phyloP scores from a whole-genome alignment of 169 alveolate species.

The Toxoplasma gondii region DNA sequence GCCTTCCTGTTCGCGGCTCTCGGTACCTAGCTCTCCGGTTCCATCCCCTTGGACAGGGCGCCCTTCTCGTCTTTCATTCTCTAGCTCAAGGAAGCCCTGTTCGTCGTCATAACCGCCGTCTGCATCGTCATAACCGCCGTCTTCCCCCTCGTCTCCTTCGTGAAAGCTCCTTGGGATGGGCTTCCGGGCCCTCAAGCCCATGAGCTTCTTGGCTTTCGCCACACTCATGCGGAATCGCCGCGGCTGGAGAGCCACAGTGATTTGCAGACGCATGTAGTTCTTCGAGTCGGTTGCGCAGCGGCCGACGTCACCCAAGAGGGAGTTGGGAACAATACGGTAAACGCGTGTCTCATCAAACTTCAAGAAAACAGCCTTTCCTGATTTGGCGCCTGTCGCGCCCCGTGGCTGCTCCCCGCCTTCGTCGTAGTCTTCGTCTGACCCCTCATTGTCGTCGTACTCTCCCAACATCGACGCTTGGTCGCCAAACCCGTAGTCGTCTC shows the following conservation, averaged over 20 bases:
- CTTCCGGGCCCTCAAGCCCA: constrained; percentile 1
- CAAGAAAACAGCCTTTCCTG: background rate
- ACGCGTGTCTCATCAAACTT: constrained; percentile 10
- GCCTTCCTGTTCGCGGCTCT: background rate
- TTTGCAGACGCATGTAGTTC: constrained; percentile 8
- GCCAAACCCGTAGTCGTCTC: background rate
- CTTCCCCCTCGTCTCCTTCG: background rate
- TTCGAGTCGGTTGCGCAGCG: constrained; percentile 24
- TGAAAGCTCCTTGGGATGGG: background rate
- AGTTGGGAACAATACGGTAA: background rate
- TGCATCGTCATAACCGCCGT: background rate
- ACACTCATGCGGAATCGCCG: background rate
- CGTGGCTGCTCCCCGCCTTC: background rate
- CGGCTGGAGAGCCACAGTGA: background rate
- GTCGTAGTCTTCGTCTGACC: background rate
- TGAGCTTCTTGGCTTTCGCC: background rate
- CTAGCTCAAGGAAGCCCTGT: background rate
- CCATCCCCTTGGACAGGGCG: background rate
- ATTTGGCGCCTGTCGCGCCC: background rate
- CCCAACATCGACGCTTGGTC: constrained; percentile 8
- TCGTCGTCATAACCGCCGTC: background rate
- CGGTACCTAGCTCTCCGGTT: background rate
- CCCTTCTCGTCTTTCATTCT: background rate
- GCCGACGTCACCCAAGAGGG: background rate
- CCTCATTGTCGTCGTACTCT: background rate